Percentiles rank a stretch among this genome's conserved stretches.
These are phyloP conservation scores for Ananas comosus DNA, from an alignment of 176 grass and related monocot genomes.

Conservation along the genomic window DNA sequence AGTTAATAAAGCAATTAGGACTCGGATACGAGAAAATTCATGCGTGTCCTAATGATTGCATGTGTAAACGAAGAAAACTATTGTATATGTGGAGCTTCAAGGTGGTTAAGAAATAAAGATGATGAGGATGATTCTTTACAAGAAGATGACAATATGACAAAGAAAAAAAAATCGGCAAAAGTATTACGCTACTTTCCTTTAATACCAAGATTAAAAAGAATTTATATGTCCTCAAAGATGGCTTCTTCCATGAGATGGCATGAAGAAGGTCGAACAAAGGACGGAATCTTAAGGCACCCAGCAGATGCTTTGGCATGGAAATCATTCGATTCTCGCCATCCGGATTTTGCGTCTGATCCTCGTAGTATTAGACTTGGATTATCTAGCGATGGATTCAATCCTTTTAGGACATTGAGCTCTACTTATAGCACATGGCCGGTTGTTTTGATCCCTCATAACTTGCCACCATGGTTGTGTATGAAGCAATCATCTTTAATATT, in stretches of 20 bases:
- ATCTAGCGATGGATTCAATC: background rate
- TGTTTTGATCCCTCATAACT: constrained; percentile 9
- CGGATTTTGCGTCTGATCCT: background rate
- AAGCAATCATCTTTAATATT: constrained; percentile 7
- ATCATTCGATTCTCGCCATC: background rate
- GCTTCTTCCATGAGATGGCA: background rate
- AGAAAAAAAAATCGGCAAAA: background rate
- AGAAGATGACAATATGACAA: background rate
- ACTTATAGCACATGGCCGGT: constrained; percentile 7
- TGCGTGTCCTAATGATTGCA: background rate
- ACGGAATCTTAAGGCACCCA: background rate
- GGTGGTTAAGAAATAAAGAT: background rate
- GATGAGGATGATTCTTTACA: background rate
- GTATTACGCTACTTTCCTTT: background rate
- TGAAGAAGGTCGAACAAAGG: background rate
- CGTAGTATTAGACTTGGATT: background rate
- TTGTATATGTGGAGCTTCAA: background rate
- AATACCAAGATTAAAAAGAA: background rate
- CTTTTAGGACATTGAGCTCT: background rate
- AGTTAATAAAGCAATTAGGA: background rate
- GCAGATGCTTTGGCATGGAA: background rate
- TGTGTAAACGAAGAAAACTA: background rate
- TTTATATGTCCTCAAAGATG: background rate
- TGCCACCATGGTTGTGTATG: constrained; percentile 20
- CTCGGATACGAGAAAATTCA: background rate